phyloP scores from a whole-genome alignment of 2,329 filamentous ascomycete species.

The Exophiala dermatitidis region DNA sequence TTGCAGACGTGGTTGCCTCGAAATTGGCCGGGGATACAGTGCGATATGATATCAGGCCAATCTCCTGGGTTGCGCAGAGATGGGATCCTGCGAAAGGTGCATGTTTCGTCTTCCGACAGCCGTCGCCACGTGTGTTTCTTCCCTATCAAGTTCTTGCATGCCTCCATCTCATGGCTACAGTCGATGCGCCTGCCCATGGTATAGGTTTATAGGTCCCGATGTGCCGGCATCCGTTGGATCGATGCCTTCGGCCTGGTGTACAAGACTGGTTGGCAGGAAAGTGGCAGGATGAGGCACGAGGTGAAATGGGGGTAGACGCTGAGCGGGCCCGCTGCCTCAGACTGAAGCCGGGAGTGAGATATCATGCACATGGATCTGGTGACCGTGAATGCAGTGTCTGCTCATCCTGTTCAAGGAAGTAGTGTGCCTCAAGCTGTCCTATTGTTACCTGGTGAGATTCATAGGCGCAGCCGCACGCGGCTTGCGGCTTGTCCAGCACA shows the following conservation, averaged over 20 bases:
- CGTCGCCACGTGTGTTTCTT: slow-evolving; percentile 7
- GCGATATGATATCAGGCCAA: background rate
- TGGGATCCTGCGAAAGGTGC: slow-evolving; percentile 5
- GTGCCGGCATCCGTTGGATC: background rate
- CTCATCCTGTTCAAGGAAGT: background rate
- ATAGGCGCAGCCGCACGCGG: background rate
- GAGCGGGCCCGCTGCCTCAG: background rate
- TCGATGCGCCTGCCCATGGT: background rate
- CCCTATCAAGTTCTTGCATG: background rate
- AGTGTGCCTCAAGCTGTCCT: background rate
- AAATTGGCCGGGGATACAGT: background rate
- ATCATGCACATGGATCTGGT: background rate
- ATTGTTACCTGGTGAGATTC: no score
- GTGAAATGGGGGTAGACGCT: background rate
- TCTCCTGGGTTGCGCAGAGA: slow-evolving; percentile 1
- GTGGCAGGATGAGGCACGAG: background rate
- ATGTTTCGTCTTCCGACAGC: slow-evolving; percentile 8
- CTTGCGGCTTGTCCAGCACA: background rate
- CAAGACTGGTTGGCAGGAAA: background rate
- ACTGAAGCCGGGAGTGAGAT: background rate
- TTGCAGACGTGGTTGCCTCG: background rate
- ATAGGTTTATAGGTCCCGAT: background rate
- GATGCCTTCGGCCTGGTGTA: no score
- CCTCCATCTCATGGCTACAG: background rate
- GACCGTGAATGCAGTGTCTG: background rate